Evolutionary conservation across 2,329 filamentous ascomycete species (phyloP).

Genomic region (Blastomyces silverae): DNA sequence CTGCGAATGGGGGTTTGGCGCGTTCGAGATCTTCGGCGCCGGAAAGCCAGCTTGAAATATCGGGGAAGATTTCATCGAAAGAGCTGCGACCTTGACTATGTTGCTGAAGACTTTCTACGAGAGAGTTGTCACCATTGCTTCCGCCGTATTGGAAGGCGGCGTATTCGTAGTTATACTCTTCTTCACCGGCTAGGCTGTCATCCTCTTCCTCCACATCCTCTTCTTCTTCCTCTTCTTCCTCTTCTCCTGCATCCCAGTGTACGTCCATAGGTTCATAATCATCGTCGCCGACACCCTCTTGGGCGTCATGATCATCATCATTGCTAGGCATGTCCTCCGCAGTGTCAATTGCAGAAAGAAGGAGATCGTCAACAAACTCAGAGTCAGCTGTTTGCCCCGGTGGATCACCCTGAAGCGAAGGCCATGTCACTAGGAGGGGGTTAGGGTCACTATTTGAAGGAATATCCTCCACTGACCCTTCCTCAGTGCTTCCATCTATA

Average conservation of each 20-base stretch:
- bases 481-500: not conserved
- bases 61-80: constrained; percentile 4
- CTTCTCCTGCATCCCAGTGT: not conserved
- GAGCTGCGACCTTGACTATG: not conserved
- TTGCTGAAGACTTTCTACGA: constrained; percentile 4
- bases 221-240: constrained; percentile 12
- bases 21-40: constrained; percentile 16
- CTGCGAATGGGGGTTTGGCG: constrained; percentile 21
- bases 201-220: constrained; percentile 18
- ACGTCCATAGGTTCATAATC: not conserved
- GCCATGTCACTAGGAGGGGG: not conserved
- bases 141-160: constrained; percentile 14
- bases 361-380: constrained; percentile 6
- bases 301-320: constrained; percentile 17
- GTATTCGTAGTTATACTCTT: constrained; percentile 20
- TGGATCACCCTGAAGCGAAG: not conserved
- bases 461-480: not conserved
- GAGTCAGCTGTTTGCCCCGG: not conserved
- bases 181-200: constrained; percentile 14
- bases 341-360: constrained; percentile 6
- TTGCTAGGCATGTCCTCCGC: not conserved
- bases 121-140: constrained; percentile 10
- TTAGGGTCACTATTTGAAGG: not conserved
- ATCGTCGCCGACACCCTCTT: constrained; percentile 17
- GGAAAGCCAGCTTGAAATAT: constrained; percentile 6